Base-by-base conservation (phyloP, 768 basidiomycete species). In the Chalciporus chontae region DNA sequence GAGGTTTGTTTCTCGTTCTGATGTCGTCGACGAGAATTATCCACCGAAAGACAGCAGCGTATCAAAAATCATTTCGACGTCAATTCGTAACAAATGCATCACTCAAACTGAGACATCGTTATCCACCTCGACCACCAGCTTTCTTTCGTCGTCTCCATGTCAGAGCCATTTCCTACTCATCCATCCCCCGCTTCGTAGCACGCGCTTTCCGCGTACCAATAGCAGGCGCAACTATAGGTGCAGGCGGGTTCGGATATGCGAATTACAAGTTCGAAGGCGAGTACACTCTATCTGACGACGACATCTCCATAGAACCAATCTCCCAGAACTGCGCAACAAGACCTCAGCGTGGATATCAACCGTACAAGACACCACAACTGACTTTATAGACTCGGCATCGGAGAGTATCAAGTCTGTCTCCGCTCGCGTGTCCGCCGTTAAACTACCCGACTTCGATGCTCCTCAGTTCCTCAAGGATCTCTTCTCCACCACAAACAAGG, bases 221-320 rank as follows among this genome's bases (percentile, higher is more conserved):
- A 51, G 93, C 91, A 14, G 92, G 88, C 6, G 87, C 85, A 31
- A 91, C 91, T 1, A 80, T 94, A 21, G 94, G 94, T 4, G 94
- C 88, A 0, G 94, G 94, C 9, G 86, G 91, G 0, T 72, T 95
- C 49, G 91, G 90, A 5, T 98, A 96, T 70, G 94, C 93, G 18
- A 94, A 95, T 67, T 95, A 95, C 75, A 94, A 94, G 72, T 85
- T 95, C 60, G 94, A 98, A 74, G 91, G 94, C 92, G 53, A 56
- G 78, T 31, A 1, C 29, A 2, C 29, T 69, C 29, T 47, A 0
- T 8, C 31, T 4, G 44, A 3, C 21, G 39, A 13, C 13, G 17
- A 15, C 29, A 18, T 45, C 44, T 10, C 14, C 36, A 8, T 13
- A 14, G 52, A 8, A 50, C 51, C 39, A 11, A 34, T 18, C 4